phyloP scores from a whole-genome alignment of 495 filamentous ascomycete genomes.

The Parathielavia hyrcaniae region DNA sequence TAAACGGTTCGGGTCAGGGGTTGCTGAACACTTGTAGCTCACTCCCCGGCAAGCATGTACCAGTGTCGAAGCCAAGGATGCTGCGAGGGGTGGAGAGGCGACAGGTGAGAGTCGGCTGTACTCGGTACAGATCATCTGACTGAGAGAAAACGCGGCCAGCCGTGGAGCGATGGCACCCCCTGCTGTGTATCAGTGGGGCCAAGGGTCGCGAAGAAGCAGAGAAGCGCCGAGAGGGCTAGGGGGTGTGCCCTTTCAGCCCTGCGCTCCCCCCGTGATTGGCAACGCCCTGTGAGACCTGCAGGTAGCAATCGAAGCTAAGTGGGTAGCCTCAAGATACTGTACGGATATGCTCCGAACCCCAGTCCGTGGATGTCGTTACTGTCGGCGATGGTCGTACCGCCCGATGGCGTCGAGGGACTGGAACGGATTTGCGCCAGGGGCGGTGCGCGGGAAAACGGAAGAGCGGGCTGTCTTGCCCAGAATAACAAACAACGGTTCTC shows the following conservation, averaged over 20 bases:
- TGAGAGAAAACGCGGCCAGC: slow-evolving; percentile 4
- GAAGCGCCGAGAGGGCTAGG: neutral
- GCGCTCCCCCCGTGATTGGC: slow-evolving; percentile 6
- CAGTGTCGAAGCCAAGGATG: neutral
- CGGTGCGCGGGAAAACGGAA: neutral
- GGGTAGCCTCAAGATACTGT: neutral
- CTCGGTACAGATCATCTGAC: slow-evolving; percentile 11
- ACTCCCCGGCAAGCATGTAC: too few relatives aligned
- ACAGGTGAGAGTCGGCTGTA: neutral
- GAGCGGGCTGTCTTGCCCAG: too few relatives aligned
- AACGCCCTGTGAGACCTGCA: slow-evolving; percentile 12
- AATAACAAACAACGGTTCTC: neutral
- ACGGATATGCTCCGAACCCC: neutral
- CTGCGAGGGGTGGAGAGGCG: neutral
- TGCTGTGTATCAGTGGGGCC: too few relatives aligned
- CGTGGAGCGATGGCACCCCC: neutral
- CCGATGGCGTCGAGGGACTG: neutral
- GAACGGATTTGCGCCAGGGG: neutral
- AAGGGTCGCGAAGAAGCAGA: neutral
- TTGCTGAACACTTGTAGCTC: neutral
- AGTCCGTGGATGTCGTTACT: neutral
- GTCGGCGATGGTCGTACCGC: neutral
- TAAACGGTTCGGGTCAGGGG: too few relatives aligned
- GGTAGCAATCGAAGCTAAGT: slow-evolving; percentile 10
- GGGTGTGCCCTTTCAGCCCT: slow-evolving; percentile 2